Base-by-base conservation (phyloP, 169 alveolate genomes). In the Plasmodium vinckei region DNA sequence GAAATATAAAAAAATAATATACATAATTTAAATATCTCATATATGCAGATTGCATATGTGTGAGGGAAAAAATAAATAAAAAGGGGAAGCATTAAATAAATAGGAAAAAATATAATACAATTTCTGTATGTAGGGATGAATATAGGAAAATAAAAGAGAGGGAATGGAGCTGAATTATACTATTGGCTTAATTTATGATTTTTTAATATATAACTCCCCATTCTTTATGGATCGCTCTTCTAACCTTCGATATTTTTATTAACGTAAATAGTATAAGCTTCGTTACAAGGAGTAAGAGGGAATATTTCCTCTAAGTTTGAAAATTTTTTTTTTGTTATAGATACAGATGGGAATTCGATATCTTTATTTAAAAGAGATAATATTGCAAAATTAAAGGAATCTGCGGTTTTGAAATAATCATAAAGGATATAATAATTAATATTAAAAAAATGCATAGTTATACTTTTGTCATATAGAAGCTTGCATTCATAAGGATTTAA, bases 401-500 rank as follows among this genome's bases (percentile, higher is more conserved):
- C 77, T 12, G 46, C 51, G 44, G 46, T 68, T 77, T 77, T 77
- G 68, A 77, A 77, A 77, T 77, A 77, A 64, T 77, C 88, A 56
- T 77, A 77, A 42, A 63, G 19, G 25, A 77, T 23, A 57, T 77
- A 77, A 64, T 77, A 63, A 44, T n/a, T 77, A 39, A 77, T 54
- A 68, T 77, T 77, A 54, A 77, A 77, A 64, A 77, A 77, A 44
- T 77, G 88, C 21, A 77, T 47, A 5, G 67, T 56, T 23, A 77
- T 63, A 39, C 88, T 75, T 21, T 77, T 77, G 5, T 77, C 75
- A 39, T 63, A 56, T 21, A 77, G 25, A 17, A 77, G 25, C 33
- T 77, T 77, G 47, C 88, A 77, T 77, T 77, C 88, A 33, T 77
- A 68, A 27, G 88, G 88, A 77, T 27, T 77, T 77, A 77, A 77